phyloP scores from a whole-genome alignment of 202 grass and related monocot genomes.

The Bolboschoenoplectus hybrid region DNA sequence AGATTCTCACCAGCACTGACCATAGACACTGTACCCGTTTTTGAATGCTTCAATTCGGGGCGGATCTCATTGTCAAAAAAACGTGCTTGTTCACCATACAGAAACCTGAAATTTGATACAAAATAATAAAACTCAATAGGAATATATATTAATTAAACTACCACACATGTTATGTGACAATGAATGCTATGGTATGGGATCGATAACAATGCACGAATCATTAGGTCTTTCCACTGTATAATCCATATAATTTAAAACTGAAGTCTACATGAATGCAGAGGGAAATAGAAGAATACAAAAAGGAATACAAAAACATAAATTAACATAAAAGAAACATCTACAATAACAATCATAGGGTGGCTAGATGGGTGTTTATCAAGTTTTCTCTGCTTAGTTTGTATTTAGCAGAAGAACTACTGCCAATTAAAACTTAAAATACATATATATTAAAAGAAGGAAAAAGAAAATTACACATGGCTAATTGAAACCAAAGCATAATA shows the following conservation, averaged over 20 bases:
- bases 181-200: neutral
- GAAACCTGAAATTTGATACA: conserved; percentile 50
- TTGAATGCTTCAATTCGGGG: conserved; percentile 77
- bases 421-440: neutral
- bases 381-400: neutral
- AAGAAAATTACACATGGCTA: neutral
- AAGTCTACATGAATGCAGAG: neutral
- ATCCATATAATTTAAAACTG: neutral
- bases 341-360: neutral
- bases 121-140: neutral
- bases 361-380: neutral
- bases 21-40: conserved; percentile 90
- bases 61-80: conserved; percentile 87
- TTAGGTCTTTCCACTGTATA: neutral
- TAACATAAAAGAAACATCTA: neutral
- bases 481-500: neutral
- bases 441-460: neutral
- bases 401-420: neutral
- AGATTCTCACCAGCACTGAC: conserved; percentile 87
- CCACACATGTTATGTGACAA: neutral
- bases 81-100: conserved; percentile 92
- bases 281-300: neutral
- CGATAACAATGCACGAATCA: neutral
- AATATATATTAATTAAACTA: conserved; percentile 15
- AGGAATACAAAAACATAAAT: neutral